Conservation (phyloP, 2,329 filamentous ascomycete genomes). For the Teratosphaeria epicoccoides region DNA sequence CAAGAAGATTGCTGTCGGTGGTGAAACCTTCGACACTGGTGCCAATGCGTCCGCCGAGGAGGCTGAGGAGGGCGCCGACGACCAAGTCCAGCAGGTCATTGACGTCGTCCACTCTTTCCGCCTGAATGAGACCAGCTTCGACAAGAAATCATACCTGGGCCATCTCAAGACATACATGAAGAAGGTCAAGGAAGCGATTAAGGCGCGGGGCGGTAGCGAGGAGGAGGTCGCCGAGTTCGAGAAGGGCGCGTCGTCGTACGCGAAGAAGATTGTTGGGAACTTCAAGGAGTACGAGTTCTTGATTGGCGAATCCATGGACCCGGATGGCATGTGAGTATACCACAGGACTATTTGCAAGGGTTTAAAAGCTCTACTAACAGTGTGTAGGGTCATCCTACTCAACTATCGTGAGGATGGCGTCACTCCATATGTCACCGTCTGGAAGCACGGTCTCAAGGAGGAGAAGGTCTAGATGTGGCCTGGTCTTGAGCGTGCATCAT, state of each 20-base stretch:
- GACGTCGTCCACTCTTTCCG: constrained; percentile 92
- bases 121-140: constrained; percentile 63
- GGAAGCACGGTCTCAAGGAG: constrained; percentile 86
- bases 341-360: background rate
- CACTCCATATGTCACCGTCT: constrained; percentile 80
- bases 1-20: constrained; percentile 73
- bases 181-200: constrained; percentile 62
- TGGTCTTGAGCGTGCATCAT: background rate
- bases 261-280: constrained; percentile 73
- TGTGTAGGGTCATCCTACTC: constrained; percentile 68
- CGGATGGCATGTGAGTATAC: constrained; percentile 71
- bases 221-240: constrained; percentile 70
- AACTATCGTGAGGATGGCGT: constrained; percentile 96
- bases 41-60: constrained; percentile 97
- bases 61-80: constrained; percentile 61
- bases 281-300: constrained; percentile 97
- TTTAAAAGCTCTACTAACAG: constrained; percentile 1
- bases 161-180: constrained; percentile 97
- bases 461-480: constrained; percentile 70
- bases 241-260: constrained; percentile 58
- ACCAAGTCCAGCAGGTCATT: constrained; percentile 64
- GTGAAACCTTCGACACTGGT: constrained; percentile 63
- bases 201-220: constrained; percentile 50
- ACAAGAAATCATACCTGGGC: constrained; percentile 75
- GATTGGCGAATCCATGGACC: constrained; percentile 84